A percentile compares a stretch with the other conserved stretches of the same genome.
Conservation (phyloP, 2,329 filamentous ascomycete species). For the Diaporthe ilicicola region DNA sequence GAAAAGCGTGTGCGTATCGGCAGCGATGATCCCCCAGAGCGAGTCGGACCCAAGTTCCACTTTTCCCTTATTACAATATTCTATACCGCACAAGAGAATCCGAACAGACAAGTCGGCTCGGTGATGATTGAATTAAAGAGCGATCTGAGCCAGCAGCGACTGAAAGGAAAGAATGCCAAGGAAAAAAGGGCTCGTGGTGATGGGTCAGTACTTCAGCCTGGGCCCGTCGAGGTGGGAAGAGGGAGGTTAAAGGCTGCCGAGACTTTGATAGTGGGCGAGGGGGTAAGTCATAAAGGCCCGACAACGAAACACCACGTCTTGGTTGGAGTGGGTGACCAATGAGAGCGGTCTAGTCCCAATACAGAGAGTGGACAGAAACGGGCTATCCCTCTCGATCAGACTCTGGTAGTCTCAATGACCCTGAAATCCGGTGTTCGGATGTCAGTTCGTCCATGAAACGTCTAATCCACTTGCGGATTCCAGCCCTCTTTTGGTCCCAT, state of each 20-base stretch:
- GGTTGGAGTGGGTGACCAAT: constrained; percentile 20
- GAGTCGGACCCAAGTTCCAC: constrained; percentile 25
- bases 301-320: constrained; percentile 21
- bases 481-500: constrained; percentile 32
- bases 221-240: constrained; percentile 43
- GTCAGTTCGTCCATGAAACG: constrained; percentile 51
- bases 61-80: constrained; percentile 40
- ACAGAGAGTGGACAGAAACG: constrained; percentile 35
- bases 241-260: constrained; percentile 39
- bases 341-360: constrained; percentile 15
- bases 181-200: constrained; percentile 45
- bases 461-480: constrained; percentile 41
- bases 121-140: constrained; percentile 49
- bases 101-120: constrained; percentile 41
- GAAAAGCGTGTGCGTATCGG: constrained; percentile 30
- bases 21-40: not conserved
- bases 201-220: constrained; percentile 54
- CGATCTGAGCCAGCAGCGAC: constrained; percentile 70
- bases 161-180: constrained; percentile 50
- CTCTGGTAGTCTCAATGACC: constrained; percentile 22
- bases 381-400: constrained; percentile 30
- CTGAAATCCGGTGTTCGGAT: constrained; percentile 44
- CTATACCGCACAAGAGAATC: constrained; percentile 37
- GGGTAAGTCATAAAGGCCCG: constrained; percentile 51
- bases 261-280: constrained; percentile 37